phyloP scores from a whole-genome alignment of 176 grass and related monocot genomes.

The Musa troglodytarum region DNA sequence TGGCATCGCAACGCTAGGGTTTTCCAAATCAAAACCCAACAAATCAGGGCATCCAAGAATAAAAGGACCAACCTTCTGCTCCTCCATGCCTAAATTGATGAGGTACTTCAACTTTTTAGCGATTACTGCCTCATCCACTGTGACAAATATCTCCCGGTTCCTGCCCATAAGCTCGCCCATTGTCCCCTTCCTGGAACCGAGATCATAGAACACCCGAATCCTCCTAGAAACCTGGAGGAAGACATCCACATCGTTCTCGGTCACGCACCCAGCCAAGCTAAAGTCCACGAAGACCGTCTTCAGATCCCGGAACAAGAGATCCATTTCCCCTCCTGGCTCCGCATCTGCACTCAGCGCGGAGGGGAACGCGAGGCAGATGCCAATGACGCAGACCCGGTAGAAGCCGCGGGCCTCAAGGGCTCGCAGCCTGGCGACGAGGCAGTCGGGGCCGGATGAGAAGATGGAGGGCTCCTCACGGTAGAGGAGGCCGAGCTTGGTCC shows the following conservation, averaged over 20 bases:
- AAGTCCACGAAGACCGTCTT: constrained; percentile 27
- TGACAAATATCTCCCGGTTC: constrained; percentile 50
- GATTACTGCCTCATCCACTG: constrained; percentile 37
- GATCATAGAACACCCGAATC: constrained; percentile 59
- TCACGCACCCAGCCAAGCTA: constrained; percentile 12
- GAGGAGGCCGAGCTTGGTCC: constrained; percentile 24
- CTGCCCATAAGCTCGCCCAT: constrained; percentile 41
- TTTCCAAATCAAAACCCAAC: constrained; percentile 52
- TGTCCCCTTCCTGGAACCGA: constrained; percentile 40
- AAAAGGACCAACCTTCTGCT: constrained; percentile 39
- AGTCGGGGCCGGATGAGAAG: constrained; percentile 15
- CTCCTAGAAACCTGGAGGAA: constrained; percentile 49
- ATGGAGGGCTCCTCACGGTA: constrained; percentile 5
- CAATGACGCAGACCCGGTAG: constrained; percentile 43
- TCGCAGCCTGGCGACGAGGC: constrained; percentile 35
- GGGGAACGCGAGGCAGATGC: constrained; percentile 60
- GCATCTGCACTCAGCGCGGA: constrained; percentile 30
- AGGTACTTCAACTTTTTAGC: constrained; percentile 53
- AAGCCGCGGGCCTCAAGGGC: constrained; percentile 35
- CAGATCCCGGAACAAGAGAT: constrained; percentile 47
- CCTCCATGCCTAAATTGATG: constrained; percentile 42
- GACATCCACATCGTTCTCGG: constrained; percentile 46
- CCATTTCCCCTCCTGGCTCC: constrained; percentile 20
- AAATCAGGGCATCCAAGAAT: constrained; percentile 41
- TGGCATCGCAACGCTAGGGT: constrained; percentile 46